phyloP scores from a whole-genome alignment of 805 yeast species.

The Wickerhamiella australiensis region DNA sequence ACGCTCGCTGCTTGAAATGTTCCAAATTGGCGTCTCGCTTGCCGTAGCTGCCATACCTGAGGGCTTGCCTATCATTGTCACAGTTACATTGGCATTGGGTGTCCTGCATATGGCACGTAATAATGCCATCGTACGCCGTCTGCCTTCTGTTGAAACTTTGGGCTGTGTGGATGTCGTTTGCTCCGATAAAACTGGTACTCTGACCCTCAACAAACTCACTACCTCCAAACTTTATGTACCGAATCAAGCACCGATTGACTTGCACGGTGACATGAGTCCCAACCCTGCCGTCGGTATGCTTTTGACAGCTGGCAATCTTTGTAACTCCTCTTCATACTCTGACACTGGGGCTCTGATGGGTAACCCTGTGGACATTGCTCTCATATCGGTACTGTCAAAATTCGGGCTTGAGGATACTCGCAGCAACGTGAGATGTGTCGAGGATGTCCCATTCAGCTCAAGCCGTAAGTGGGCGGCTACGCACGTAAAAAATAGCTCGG shows the following conservation, averaged over 20 bases:
- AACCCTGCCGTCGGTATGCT: constrained; percentile 17
- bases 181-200: constrained; percentile 39
- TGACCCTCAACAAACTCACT: constrained; percentile 39
- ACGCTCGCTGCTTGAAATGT: constrained; percentile 93
- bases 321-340: constrained; percentile 28
- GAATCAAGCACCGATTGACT: constrained; percentile 17
- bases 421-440: constrained; percentile 39
- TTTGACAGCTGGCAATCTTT: constrained; percentile 26
- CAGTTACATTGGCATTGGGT: constrained; percentile 92
- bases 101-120: constrained; percentile 92
- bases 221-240: constrained; percentile 21
- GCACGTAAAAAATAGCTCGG: constrained; percentile 46
- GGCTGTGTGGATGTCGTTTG: constrained; percentile 47
- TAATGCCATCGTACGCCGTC: constrained; percentile 83
- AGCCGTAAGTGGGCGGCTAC: constrained; percentile 86
- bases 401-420: constrained; percentile 68
- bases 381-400: constrained; percentile 57
- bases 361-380: constrained; percentile 90
- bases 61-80: constrained; percentile 94
- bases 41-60: constrained; percentile 99
- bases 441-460: constrained; percentile 79
- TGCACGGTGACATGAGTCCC: constrained; percentile 15
- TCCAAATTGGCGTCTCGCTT: constrained; percentile 88
- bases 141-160: constrained; percentile 74
- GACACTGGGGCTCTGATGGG: constrained; percentile 33